Conservation (phyloP, 345 rosid species). For the Gynandropsis gynandra region DNA sequence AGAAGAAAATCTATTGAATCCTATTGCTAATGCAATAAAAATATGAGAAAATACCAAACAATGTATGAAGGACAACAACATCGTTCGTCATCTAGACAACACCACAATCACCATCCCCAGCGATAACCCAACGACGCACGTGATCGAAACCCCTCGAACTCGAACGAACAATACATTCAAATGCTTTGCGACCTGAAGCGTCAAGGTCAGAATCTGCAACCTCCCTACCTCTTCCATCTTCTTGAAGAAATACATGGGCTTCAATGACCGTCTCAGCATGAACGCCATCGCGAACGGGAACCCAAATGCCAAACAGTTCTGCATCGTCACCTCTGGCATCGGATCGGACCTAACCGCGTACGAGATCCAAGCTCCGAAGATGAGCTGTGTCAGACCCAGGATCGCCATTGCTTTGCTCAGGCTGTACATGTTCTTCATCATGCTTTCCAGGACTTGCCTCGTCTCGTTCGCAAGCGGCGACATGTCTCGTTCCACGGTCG, state of each 20-base stretch:
- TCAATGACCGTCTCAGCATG: slow-evolving; percentile 68
- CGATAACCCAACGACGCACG: slow-evolving; percentile 46
- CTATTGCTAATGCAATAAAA: no score
- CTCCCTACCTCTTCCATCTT: slow-evolving; percentile 89
- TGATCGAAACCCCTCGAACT: slow-evolving; percentile 42
- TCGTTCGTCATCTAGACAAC: slow-evolving; percentile 29
- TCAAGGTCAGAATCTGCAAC: slow-evolving; percentile 74
- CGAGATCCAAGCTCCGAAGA: slow-evolving; percentile 61
- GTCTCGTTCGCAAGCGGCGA: slow-evolving; percentile 78
- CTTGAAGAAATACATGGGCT: slow-evolving; percentile 78
- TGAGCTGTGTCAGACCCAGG: slow-evolving; percentile 58
- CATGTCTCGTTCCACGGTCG: slow-evolving; percentile 79
- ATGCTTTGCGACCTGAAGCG: slow-evolving; percentile 70
- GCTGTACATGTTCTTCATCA: slow-evolving; percentile 68
- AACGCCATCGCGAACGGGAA: slow-evolving; percentile 77
- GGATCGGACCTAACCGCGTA: slow-evolving; percentile 40
- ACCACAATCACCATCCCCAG: slow-evolving; percentile 39
- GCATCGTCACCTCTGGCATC: slow-evolving; percentile 44
- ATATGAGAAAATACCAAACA: no score
- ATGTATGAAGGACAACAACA: background rate
- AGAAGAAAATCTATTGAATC: no score
- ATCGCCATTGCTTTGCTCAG: slow-evolving; percentile 57
- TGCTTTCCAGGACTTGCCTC: slow-evolving; percentile 50
- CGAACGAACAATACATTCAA: slow-evolving; percentile 55
- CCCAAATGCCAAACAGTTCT: slow-evolving; percentile 65